Conservation (phyloP, 1,139 yeast species). For the Protomyces arabidopsidicola region DNA sequence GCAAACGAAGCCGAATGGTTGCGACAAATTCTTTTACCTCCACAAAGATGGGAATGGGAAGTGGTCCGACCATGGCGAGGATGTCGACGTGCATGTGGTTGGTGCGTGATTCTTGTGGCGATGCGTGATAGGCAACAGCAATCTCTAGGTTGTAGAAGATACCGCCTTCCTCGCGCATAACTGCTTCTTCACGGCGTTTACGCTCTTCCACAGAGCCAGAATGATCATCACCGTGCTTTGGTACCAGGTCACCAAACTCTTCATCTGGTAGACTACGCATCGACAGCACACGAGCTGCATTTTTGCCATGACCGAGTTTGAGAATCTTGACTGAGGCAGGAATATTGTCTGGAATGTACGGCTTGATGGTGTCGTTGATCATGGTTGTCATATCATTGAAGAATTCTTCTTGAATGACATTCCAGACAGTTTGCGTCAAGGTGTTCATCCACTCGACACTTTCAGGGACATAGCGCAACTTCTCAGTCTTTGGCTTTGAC, state of each 20-base stretch:
- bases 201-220: constrained; percentile 12
- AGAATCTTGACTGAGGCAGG: constrained; percentile 12
- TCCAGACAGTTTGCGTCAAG: constrained; percentile 22
- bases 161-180: constrained; percentile 23
- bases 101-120: constrained; percentile 3
- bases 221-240: constrained; percentile 19
- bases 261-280: constrained; percentile 25
- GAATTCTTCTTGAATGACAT: constrained; percentile 15
- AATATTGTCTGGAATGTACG: constrained; percentile 14
- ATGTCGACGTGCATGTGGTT: constrained; percentile 26
- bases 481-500: constrained; percentile 12
- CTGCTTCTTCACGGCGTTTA: constrained; percentile 21
- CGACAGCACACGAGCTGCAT: constrained; percentile 20
- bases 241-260: constrained; percentile 25
- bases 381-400: constrained; percentile 12
- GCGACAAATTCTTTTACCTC: constrained; percentile 27
- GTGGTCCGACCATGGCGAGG: constrained; percentile 6
- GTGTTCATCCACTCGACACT: constrained; percentile 27
- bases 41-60: constrained; percentile 24
- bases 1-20: constrained; percentile 19
- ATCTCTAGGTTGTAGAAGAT: constrained; percentile 25
- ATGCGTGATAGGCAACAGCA: constrained; percentile 24
- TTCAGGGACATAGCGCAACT: constrained; percentile 20
- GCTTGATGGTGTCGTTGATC: constrained; percentile 22
- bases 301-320: constrained; percentile 22